Base-by-base conservation (phyloP, 1,284 basidiomycete genomes). In the Microbotryum scabiosae region DNA sequence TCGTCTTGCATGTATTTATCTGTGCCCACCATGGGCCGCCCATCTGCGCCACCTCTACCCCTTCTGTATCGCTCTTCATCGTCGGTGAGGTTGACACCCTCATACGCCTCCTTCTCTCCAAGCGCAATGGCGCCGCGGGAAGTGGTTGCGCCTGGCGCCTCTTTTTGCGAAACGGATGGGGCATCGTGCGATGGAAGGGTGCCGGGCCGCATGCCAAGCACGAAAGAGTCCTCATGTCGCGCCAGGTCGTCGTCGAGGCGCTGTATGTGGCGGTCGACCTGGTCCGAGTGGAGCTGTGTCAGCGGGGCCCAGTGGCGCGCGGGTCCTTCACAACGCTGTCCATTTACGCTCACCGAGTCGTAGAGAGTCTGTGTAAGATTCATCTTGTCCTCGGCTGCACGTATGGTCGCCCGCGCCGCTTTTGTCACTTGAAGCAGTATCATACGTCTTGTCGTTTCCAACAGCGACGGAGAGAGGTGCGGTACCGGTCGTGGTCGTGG, bases 261-360 rank as follows among this genome's bases (percentile, higher is more conserved):
- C 26, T 62, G 67, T 43, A 71, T 69, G 56, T 71, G 70, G 26
- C 70, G 67, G 57, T 71, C 70, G 55, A 70, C 63, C 68, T 70
- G n/a, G n/a, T n/a, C n/a, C 30, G 9, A 10, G 30, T 30, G 36
- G 36, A 2, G 36, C 36, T 12, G 5, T 41, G 14, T 41, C 14
- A 41, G 36, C 36, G 36, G 36, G 16, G 16, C 16, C 36, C 14
- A 41, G 16, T 41, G 36, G 36, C 12, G 12, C 36, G 5, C 36
- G 14, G 36, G 36, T 18, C 12, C 2, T 5, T 18, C 36, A 41
- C 36, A 18, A 41, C 16, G 36, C 2, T 41, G 14, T 16, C 16
- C 36, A 6, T 18, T 41, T 12, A 18, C 36, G 36, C 63, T 46
- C 28, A 69, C 69, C 26, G 62, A 59, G n/a, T 68, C 66, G 57